phyloP scores from a whole-genome alignment of 768 basidiomycete genomes.

The Mycena maculata region DNA sequence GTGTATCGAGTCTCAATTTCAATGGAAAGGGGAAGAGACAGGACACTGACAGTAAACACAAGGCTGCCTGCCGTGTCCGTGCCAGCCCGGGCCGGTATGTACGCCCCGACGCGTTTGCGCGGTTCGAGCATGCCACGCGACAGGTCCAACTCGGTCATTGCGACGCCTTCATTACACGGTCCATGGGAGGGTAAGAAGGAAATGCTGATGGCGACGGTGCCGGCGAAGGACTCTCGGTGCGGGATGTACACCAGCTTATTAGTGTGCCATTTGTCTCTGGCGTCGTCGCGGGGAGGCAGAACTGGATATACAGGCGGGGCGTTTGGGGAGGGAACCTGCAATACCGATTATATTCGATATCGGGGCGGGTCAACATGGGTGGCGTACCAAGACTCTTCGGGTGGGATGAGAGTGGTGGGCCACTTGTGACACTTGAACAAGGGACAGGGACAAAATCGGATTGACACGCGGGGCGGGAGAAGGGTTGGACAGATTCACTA shows the following conservation, averaged over 20 bases:
- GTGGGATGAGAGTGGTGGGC: no score
- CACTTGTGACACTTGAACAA: no score
- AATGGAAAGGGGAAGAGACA: background rate
- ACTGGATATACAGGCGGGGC: no score
- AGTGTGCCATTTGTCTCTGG: background rate
- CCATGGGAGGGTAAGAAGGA: background rate
- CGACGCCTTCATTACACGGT: constrained; percentile 5
- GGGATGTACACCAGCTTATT: background rate
- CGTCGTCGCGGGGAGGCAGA: background rate
- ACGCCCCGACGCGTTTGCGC: background rate
- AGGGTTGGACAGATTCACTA: no score
- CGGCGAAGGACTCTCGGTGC: no score
- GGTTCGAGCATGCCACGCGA: background rate
- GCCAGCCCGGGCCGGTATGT: background rate
- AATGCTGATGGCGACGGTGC: background rate
- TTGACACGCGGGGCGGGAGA: no score
- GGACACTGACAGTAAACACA: background rate
- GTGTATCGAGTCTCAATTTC: background rate
- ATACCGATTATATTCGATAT: no score
- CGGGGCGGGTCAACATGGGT: no score
- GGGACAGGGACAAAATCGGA: no score
- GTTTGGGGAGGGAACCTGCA: no score
- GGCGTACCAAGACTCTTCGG: no score
- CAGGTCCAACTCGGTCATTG: background rate
- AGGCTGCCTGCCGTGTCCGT: background rate